These are phyloP conservation scores for Penicillium macrosclerotiorum DNA, from an alignment of 495 filamentous ascomycete genomes.

Conservation along the genomic window DNA sequence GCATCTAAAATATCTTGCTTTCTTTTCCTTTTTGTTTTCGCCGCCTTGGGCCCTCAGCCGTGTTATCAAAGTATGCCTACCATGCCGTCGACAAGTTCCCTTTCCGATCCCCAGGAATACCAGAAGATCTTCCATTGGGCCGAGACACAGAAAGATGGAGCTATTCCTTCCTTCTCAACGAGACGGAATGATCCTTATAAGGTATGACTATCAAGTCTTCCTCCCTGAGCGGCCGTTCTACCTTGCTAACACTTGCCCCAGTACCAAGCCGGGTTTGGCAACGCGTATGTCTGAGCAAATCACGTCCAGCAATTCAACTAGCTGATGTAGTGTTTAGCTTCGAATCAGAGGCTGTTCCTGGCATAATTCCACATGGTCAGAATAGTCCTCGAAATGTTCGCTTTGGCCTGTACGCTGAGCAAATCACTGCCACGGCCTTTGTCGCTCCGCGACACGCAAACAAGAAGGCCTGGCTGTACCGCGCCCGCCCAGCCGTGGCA, in stretches of 20 bases:
- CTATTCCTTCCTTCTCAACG: constrained; percentile 45
- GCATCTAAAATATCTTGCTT: no score
- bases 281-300: constrained; percentile 38
- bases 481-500: constrained; percentile 47
- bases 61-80: background rate
- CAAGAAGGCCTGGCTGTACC: constrained; percentile 51
- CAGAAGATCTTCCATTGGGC: constrained; percentile 60
- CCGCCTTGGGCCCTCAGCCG: background rate
- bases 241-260: constrained; percentile 23
- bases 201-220: constrained; percentile 27
- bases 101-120: constrained; percentile 44
- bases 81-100: constrained; percentile 29
- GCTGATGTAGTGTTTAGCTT: constrained; percentile 35
- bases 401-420: constrained; percentile 48
- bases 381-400: constrained; percentile 47
- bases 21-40: no score
- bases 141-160: constrained; percentile 52
- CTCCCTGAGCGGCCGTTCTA: background rate
- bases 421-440: constrained; percentile 47
- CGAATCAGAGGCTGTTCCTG: constrained; percentile 47
- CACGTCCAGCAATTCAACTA: constrained; percentile 21
- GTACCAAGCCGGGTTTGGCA: constrained; percentile 56
- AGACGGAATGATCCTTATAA: constrained; percentile 54
- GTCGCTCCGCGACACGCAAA: constrained; percentile 47
- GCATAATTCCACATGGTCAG: constrained; percentile 48